phyloP scores from a whole-genome alignment of 2,329 filamentous ascomycete species.

The Ceratocystis diversiconidia region DNA sequence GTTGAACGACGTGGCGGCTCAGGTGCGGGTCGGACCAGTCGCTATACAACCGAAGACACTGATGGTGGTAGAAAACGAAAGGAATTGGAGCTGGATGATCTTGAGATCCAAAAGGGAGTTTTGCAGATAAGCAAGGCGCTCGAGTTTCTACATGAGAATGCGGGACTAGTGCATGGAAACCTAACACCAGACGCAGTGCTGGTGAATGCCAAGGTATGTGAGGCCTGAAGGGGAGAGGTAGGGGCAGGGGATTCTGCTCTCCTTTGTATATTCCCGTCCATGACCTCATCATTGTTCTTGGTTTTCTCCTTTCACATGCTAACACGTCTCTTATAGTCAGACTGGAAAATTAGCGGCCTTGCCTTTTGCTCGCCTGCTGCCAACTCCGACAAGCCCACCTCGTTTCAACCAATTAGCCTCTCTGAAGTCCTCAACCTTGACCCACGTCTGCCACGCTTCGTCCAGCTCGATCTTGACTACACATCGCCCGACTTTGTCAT shows the following conservation, averaged over 20 bases:
- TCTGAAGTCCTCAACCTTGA: slow-evolving; percentile 77
- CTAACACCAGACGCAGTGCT: slow-evolving; percentile 86
- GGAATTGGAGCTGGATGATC: slow-evolving; percentile 86
- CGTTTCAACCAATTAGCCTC: slow-evolving; percentile 65
- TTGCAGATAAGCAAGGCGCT: slow-evolving; percentile 86
- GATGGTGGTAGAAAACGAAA: slow-evolving; percentile 58
- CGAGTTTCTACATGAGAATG: slow-evolving; percentile 91
- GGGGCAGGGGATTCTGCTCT: slow-evolving; percentile 21
- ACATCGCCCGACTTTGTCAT: slow-evolving; percentile 89
- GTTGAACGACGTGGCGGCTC: slow-evolving; percentile 46
- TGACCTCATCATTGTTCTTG: too few relatives aligned
- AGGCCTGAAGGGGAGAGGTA: too few relatives aligned
- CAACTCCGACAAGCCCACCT: slow-evolving; percentile 57
- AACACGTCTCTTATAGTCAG: slow-evolving; percentile 42
- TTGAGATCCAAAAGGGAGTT: slow-evolving; percentile 94
- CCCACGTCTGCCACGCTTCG: slow-evolving; percentile 61
- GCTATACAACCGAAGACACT: slow-evolving; percentile 66
- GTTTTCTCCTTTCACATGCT: background rate
- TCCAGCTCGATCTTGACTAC: slow-evolving; percentile 86
- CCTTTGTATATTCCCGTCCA: background rate
- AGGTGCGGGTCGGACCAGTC: slow-evolving; percentile 55
- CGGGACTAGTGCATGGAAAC: slow-evolving; percentile 85
- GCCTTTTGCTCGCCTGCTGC: slow-evolving; percentile 75
- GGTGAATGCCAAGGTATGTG: slow-evolving; percentile 69
- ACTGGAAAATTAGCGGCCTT: slow-evolving; percentile 97